A percentile compares a stretch with the other conserved stretches of the same genome.
phyloP scores from a whole-genome alignment of 2,329 filamentous ascomycete genomes.

The Colletotrichum liriopes region DNA sequence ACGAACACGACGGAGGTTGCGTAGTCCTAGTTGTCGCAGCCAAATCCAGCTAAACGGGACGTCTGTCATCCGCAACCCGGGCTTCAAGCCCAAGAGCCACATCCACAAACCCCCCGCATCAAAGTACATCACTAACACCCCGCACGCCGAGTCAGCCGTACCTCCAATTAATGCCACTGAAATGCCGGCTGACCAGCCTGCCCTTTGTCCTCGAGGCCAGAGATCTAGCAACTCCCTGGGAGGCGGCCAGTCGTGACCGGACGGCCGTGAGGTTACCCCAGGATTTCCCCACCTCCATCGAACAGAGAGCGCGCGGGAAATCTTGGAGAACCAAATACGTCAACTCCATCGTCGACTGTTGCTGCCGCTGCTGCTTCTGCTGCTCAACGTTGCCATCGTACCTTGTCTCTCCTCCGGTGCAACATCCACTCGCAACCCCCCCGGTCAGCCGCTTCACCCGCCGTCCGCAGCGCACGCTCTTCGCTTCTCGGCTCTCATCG shows the following conservation, averaged over 20 bases:
- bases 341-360: conserved; percentile 20
- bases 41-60: background rate
- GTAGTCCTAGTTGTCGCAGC: background rate
- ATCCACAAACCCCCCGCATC: background rate
- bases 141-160: conserved; percentile 14
- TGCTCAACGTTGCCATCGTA: conserved; percentile 4
- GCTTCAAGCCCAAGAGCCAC: too few relatives aligned
- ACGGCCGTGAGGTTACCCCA: conserved; percentile 33
- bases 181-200: conserved; percentile 33
- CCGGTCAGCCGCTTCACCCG: conserved; percentile 18
- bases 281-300: conserved; percentile 40
- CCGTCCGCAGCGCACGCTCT: conserved; percentile 20
- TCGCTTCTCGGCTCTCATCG: conserved; percentile 14
- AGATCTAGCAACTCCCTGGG: conserved; percentile 22
- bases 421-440: conserved; percentile 13
- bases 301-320: conserved; percentile 17
- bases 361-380: conserved; percentile 7
- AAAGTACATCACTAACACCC: conserved; percentile 34
- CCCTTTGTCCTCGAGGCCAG: conserved; percentile 12
- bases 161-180: conserved; percentile 33
- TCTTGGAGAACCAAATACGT: conserved; percentile 38
- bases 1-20: too few relatives aligned
- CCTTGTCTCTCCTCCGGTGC: conserved; percentile 10
- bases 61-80: background rate
- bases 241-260: conserved; percentile 17